Evolutionary conservation across 345 rosid genomes (phyloP).

Genomic region (Barbarea vulgaris): DNA sequence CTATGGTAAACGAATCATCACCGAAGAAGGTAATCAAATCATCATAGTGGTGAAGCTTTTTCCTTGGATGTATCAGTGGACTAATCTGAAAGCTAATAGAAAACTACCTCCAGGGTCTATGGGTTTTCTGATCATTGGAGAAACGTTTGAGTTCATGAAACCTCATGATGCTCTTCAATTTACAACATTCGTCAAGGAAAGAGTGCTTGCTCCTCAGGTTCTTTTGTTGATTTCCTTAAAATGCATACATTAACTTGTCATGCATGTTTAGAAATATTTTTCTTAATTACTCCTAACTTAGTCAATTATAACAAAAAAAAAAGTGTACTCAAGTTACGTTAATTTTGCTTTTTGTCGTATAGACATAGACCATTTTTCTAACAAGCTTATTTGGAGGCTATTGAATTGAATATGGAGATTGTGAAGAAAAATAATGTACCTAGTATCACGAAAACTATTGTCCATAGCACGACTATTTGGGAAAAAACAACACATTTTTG

Average conservation of each 20-base stretch:
- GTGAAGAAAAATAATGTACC: constrained; percentile 24
- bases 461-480: constrained; percentile 19
- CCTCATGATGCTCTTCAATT: constrained; percentile 20
- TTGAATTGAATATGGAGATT: constrained; percentile 29
- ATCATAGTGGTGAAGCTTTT: constrained; percentile 1
- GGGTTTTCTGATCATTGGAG: constrained; percentile 40
- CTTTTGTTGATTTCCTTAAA: neutral
- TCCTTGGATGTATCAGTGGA: constrained; percentile 1
- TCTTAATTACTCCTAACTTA: too few species aligned
- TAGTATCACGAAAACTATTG: constrained; percentile 10
- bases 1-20: too few species aligned
- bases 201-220: constrained; percentile 25
- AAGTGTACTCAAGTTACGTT: too few species aligned
- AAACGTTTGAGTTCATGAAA: constrained; percentile 36
- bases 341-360: too few species aligned
- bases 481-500: constrained; percentile 22
- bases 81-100: neutral
- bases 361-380: constrained; percentile 32
- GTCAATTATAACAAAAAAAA: too few species aligned
- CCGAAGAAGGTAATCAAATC: too few species aligned
- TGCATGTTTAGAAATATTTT: too few species aligned
- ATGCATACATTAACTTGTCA: too few species aligned
- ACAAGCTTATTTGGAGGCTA: constrained; percentile 33
- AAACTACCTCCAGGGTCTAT: constrained; percentile 15
- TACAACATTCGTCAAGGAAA: constrained; percentile 3